A percentile compares a stretch with the other conserved stretches of the same genome.
These are phyloP conservation scores for Lachnellula occidentalis DNA, from an alignment of 2,329 filamentous ascomycete species.

Conservation along the genomic window DNA sequence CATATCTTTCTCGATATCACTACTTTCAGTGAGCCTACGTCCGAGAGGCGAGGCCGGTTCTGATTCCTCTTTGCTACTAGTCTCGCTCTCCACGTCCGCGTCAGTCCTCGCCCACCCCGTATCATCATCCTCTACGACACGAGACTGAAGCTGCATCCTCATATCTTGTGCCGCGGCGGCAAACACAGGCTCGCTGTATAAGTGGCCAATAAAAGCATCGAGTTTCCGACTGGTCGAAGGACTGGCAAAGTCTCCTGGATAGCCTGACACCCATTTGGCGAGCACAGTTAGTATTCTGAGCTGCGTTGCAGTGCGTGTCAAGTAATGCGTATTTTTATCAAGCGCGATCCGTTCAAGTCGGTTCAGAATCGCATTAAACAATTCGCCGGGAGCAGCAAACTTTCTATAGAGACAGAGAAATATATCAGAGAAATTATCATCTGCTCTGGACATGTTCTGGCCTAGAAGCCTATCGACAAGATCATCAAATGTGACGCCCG, in stretches of 20 bases:
- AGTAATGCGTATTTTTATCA: slow-evolving; percentile 60
- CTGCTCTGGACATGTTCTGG: slow-evolving; percentile 77
- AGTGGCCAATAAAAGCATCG: slow-evolving; percentile 65
- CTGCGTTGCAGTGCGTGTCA: slow-evolving; percentile 75
- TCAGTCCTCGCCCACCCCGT: slow-evolving; percentile 87
- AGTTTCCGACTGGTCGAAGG: slow-evolving; percentile 66
- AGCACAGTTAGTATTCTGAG: slow-evolving; percentile 78
- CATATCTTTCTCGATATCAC: slow-evolving; percentile 19
- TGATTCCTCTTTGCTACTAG: slow-evolving; percentile 14
- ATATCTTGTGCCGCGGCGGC: slow-evolving; percentile 83
- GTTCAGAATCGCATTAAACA: slow-evolving; percentile 73
- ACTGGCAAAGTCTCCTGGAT: slow-evolving; percentile 89
- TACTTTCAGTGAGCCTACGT: slow-evolving; percentile 12
- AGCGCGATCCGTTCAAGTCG: slow-evolving; percentile 67
- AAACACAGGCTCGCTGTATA: slow-evolving; percentile 77
- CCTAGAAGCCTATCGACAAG: slow-evolving; percentile 82
- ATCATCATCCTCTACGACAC: slow-evolving; percentile 80
- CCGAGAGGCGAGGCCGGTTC: slow-evolving; percentile 19
- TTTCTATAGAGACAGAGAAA: slow-evolving; percentile 93
- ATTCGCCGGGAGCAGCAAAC: slow-evolving; percentile 74
- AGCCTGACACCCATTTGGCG: slow-evolving; percentile 82
- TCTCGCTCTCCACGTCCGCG: slow-evolving; percentile 40
- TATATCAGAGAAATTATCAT: slow-evolving; percentile 80
- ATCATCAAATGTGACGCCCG: slow-evolving; percentile 59
- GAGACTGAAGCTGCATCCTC: slow-evolving; percentile 65